Percentiles rank a stretch among this genome's conserved stretches.
phyloP scores from a whole-genome alignment of 768 basidiomycete genomes.

The Tylopilus intermedius region DNA sequence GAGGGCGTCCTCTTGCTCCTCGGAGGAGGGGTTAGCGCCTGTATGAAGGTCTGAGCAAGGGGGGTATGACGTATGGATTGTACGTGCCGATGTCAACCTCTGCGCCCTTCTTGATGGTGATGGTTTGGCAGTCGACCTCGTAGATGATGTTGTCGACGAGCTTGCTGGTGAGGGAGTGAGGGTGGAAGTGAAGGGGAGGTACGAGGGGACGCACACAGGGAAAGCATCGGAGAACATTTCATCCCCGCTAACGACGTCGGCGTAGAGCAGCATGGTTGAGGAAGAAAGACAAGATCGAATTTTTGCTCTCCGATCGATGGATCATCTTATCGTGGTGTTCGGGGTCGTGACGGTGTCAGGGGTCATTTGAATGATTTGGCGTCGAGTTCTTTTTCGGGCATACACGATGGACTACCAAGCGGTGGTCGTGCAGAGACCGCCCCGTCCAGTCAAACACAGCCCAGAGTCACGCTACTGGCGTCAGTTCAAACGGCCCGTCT shows the following conservation, averaged over 20 bases:
- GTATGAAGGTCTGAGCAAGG: slow-evolving; percentile 11
- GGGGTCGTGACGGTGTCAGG: slow-evolving; percentile 5
- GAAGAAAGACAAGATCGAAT: neutral
- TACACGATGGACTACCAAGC: slow-evolving; percentile 74
- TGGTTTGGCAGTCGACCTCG: slow-evolving; percentile 79
- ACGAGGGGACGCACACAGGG: slow-evolving; percentile 55
- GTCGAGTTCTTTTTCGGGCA: neutral
- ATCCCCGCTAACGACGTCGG: slow-evolving; percentile 68
- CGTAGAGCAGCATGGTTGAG: slow-evolving; percentile 63
- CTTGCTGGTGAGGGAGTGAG: slow-evolving; percentile 50
- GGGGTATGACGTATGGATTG: neutral
- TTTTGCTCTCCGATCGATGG: neutral
- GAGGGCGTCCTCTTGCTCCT: slow-evolving; percentile 76
- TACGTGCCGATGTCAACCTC: slow-evolving; percentile 83
- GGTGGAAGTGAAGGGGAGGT: neutral
- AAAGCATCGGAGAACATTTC: slow-evolving; percentile 97
- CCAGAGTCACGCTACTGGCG: slow-evolving; percentile 83
- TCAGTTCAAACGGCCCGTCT: slow-evolving; percentile 84
- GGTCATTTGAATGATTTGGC: slow-evolving; percentile 3
- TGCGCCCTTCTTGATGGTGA: slow-evolving; percentile 66
- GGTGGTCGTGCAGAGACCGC: slow-evolving; percentile 55
- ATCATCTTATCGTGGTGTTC: slow-evolving; percentile 21
- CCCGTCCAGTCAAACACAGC: slow-evolving; percentile 52
- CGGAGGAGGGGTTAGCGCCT: slow-evolving; percentile 92
- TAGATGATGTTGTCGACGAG: slow-evolving; percentile 69